Evolutionary conservation across 225 moss, liverwort and hornwort genomes (phyloP).

Genomic region (Climacium dendroides): DNA sequence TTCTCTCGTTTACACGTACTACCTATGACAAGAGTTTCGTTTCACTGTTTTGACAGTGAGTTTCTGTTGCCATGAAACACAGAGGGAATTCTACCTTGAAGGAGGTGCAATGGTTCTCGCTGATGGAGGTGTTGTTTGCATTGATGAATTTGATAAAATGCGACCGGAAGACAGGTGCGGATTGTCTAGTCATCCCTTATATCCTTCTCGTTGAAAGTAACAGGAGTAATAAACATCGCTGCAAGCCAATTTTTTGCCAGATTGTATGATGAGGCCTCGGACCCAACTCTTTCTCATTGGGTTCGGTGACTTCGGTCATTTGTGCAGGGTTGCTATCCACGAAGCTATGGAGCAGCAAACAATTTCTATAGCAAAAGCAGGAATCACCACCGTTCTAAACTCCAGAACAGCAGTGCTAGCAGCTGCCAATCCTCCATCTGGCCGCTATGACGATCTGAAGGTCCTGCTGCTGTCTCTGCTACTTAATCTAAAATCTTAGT

Average conservation of each 20-base stretch:
- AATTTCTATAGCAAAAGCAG: slow-evolving; percentile 94
- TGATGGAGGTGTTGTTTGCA: slow-evolving; percentile 96
- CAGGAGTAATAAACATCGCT: neutral
- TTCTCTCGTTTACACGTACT: neutral
- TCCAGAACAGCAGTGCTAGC: slow-evolving; percentile 87
- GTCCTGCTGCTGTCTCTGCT: neutral
- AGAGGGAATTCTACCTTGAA: slow-evolving; percentile 94
- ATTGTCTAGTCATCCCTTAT: neutral
- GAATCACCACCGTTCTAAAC: slow-evolving; percentile 88
- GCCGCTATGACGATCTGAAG: slow-evolving; percentile 95
- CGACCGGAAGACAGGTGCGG: slow-evolving; percentile 86
- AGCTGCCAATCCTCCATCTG: slow-evolving; percentile 96
- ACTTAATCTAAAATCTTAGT: neutral
- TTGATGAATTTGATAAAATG: slow-evolving; percentile 99
- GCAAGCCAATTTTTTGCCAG: neutral
- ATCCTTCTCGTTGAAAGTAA: neutral
- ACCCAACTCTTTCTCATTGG: neutral
- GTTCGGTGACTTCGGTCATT: neutral
- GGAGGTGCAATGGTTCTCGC: slow-evolving; percentile 99
- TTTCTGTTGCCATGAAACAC: neutral
- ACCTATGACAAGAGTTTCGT: neutral
- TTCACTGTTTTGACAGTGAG: neutral
- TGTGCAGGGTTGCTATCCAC: slow-evolving; percentile 80
- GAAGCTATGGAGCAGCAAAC: slow-evolving; percentile 99
- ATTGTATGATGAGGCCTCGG: neutral